Evolutionary conservation across 225 moss, liverwort and hornwort genomes (phyloP).

Genomic region (Anthoceros angustus): DNA sequence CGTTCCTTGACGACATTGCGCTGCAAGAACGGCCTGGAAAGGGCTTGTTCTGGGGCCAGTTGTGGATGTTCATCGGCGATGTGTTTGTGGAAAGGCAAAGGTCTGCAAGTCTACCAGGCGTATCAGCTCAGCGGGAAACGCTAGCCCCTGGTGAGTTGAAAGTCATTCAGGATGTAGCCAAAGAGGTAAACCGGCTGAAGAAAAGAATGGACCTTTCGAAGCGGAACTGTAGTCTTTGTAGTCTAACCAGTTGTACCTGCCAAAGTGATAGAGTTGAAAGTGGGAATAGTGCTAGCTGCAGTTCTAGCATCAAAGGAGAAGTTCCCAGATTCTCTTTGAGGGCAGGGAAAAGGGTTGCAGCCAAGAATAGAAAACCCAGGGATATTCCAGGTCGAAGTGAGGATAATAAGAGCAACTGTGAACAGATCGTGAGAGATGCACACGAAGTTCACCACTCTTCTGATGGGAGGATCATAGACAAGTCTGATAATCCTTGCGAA

Average conservation of each 20-base stretch:
- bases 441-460: background rate
- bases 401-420: background rate
- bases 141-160: constrained; percentile 64
- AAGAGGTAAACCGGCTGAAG: constrained; percentile 90
- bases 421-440: background rate
- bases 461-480: background rate
- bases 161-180: constrained; percentile 83
- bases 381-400: background rate
- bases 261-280: constrained; percentile 89
- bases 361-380: constrained; percentile 32
- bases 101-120: constrained; percentile 46
- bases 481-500: background rate
- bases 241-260: constrained; percentile 84
- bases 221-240: constrained; percentile 73
- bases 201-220: constrained; percentile 69
- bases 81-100: constrained; percentile 70
- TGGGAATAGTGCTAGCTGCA: constrained; percentile 69
- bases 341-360: constrained; percentile 25
- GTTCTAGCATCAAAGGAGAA: constrained; percentile 20
- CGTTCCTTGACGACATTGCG: background rate
- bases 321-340: constrained; percentile 5
- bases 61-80: constrained; percentile 81
- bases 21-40: constrained; percentile 13
- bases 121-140: constrained; percentile 24
- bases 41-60: constrained; percentile 66